Conservation (phyloP, 208 protist species). For the Trichomonas gallinae region DNA sequence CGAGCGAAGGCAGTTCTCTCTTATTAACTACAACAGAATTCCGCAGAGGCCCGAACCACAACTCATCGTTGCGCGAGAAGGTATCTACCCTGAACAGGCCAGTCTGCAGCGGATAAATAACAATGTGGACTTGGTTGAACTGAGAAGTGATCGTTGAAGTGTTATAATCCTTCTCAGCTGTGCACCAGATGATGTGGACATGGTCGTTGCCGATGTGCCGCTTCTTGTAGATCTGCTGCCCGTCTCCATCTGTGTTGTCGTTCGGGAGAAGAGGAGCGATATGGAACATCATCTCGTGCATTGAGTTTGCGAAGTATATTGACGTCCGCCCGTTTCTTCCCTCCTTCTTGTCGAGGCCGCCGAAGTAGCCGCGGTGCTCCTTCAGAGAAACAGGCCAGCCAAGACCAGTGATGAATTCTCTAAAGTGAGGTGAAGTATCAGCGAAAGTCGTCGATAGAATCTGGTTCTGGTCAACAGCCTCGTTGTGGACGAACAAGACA, state of each 20-base stretch:
- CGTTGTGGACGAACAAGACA: not conserved
- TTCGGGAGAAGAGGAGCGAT: not conserved
- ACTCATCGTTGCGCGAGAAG: conserved; percentile 32
- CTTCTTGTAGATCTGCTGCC: conserved; percentile 38
- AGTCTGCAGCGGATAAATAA: conserved; percentile 57
- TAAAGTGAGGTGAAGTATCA: not conserved
- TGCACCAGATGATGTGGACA: conserved; percentile 61
- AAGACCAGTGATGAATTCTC: not conserved
- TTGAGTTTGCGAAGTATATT: not conserved
- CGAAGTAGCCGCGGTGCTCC: not conserved
- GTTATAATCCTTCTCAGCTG: conserved; percentile 50
- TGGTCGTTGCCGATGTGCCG: conserved; percentile 61
- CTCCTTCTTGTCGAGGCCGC: not conserved
- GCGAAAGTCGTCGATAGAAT: not conserved
- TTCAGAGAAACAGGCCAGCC: not conserved
- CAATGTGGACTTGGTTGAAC: conserved; percentile 62
- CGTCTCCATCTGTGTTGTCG: not conserved
- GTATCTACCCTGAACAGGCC: conserved; percentile 50
- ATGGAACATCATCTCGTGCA: conserved; percentile 12
- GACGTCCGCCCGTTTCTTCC: not conserved
- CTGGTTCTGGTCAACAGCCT: not conserved
- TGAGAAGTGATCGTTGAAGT: conserved; percentile 52
- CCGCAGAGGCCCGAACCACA: conserved; percentile 49
- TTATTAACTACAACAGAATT: conserved; percentile 52
- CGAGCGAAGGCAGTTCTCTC: conserved; percentile 41